Base-by-base conservation (phyloP, 495 filamentous ascomycete species). In the Hypomontagnella submonticulosa region DNA sequence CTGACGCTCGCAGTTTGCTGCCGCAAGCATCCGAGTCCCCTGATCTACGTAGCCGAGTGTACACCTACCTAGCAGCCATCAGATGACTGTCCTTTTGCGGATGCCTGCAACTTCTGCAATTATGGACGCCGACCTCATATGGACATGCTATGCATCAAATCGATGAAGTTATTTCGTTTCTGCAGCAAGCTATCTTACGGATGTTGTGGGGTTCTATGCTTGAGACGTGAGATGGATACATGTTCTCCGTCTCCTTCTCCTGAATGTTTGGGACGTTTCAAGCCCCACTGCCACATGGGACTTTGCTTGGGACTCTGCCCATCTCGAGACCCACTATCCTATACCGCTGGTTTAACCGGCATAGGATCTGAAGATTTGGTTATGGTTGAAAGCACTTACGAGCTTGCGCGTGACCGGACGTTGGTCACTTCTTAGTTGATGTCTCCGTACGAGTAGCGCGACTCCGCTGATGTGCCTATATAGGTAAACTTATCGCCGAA, bases 1-100 rank as follows among this genome's bases (percentile, higher is more conserved):
- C 50, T 54, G 38, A 69, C 66, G 52, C 50, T 67, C 53, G 59
- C 50, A 51, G 68, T 59, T 43, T 56, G 57, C 15, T 64, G 36
- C 67, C 63, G 67, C 49, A 47, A 63, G 51, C 63, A 66, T 71
- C 70, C 63, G 67, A 53, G 27, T 73, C 70, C 67, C 70, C 62
- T 71, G 70, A 71, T 73, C 70, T 70, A 19, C 70, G 60, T 56
- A 70, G 63, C 70, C 70, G 70, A 61, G 33, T 27, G 32, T 27
- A 27, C 23, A 27, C 23, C 23, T 27, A 27, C 23, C 23, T 6
- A 27, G 23, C n/a, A 47, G 15, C 33, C 51, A 61, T 69, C 56
- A 60, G 57, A 57, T 34, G 50, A 61, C 23, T 18, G 36, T 55
- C 63, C 41, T 34, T 57, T 48, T 52, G 40, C 44, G 61, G 50